Evolutionary conservation across 495 filamentous ascomycete genomes (phyloP).

Genomic region (Amphirosellinia nigrospora): DNA sequence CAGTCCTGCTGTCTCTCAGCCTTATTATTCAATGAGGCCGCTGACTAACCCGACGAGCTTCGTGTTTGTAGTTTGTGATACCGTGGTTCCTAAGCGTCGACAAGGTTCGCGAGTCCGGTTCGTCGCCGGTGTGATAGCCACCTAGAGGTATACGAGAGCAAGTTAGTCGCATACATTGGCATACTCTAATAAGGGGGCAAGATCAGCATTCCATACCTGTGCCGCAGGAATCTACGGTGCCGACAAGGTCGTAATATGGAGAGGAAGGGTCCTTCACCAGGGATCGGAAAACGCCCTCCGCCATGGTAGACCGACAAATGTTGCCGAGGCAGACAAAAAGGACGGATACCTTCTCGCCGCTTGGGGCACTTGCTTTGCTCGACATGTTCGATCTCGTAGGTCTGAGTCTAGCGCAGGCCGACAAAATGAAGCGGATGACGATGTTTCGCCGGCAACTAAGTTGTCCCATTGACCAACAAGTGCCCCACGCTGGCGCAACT

Average conservation of each 20-base stretch:
- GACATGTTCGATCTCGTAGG: slow-evolving; percentile 20
- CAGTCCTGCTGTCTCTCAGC: slow-evolving; percentile 11
- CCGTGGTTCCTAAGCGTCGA: slow-evolving; percentile 74
- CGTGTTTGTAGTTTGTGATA: slow-evolving; percentile 77
- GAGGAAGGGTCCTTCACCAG: slow-evolving; percentile 61
- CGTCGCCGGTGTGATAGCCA: slow-evolving; percentile 76
- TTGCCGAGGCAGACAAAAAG: slow-evolving; percentile 98
- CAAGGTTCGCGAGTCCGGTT: slow-evolving; percentile 85
- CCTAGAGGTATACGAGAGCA: slow-evolving; percentile 37
- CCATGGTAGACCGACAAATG: slow-evolving; percentile 95
- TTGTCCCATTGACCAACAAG: neutral
- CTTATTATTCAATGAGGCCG: neutral
- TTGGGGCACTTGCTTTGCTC: slow-evolving; percentile 10
- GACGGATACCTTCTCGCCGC: slow-evolving; percentile 64
- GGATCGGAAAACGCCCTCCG: slow-evolving; percentile 86
- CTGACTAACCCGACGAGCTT: slow-evolving; percentile 70
- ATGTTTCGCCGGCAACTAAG: neutral
- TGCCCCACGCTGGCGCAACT: no score
- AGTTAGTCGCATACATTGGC: neutral
- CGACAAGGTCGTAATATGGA: slow-evolving; percentile 63
- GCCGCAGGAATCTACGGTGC: slow-evolving; percentile 83
- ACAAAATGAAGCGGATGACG: neutral
- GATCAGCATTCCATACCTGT: slow-evolving; percentile 57
- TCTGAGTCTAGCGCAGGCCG: neutral
- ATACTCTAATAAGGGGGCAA: no score